Percentiles rank a stretch among this genome's conserved stretches.
Conservation (phyloP, 805 yeast species). For the Teunomyces funiuensis region DNA sequence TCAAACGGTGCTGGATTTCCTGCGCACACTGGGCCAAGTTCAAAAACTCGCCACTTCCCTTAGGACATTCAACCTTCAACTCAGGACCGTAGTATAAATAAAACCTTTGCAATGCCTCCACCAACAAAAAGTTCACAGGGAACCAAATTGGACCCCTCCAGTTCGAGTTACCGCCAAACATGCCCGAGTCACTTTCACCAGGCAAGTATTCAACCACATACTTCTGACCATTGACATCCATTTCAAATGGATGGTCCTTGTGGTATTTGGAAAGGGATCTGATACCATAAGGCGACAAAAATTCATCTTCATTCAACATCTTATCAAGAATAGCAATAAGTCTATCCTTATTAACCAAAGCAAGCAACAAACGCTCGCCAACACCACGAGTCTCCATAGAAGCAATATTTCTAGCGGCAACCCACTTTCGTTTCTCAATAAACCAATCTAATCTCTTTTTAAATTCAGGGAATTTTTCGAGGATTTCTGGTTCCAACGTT, state of each 20-base stretch:
- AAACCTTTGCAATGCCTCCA: slow-evolving; percentile 85
- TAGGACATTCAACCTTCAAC: slow-evolving; percentile 84
- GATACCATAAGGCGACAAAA: slow-evolving; percentile 80
- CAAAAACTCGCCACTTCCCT: slow-evolving; percentile 71
- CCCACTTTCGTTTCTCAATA: slow-evolving; percentile 61
- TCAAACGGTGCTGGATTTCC: slow-evolving; percentile 82
- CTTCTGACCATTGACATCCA: slow-evolving; percentile 76
- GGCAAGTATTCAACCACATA: slow-evolving; percentile 75
- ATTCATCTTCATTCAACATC: slow-evolving; percentile 85
- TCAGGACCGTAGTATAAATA: slow-evolving; percentile 85
- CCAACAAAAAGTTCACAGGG: slow-evolving; percentile 82
- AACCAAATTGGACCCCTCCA: slow-evolving; percentile 99
- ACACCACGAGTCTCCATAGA: slow-evolving; percentile 78
- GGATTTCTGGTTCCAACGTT: slow-evolving; percentile 81
- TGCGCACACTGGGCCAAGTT: slow-evolving; percentile 90
- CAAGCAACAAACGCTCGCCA: slow-evolving; percentile 75
- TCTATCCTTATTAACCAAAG: slow-evolving; percentile 80
- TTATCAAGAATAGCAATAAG: slow-evolving; percentile 69
- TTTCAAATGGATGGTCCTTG: slow-evolving; percentile 77
- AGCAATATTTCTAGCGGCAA: slow-evolving; percentile 82
- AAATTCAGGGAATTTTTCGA: slow-evolving; percentile 77
- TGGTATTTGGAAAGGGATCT: slow-evolving; percentile 87
- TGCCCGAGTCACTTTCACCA: slow-evolving; percentile 88
- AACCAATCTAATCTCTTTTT: slow-evolving; percentile 85
- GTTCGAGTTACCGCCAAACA: slow-evolving; percentile 95